Conservation (phyloP, 768 basidiomycete species). For the Termitomyces titanicus region DNA sequence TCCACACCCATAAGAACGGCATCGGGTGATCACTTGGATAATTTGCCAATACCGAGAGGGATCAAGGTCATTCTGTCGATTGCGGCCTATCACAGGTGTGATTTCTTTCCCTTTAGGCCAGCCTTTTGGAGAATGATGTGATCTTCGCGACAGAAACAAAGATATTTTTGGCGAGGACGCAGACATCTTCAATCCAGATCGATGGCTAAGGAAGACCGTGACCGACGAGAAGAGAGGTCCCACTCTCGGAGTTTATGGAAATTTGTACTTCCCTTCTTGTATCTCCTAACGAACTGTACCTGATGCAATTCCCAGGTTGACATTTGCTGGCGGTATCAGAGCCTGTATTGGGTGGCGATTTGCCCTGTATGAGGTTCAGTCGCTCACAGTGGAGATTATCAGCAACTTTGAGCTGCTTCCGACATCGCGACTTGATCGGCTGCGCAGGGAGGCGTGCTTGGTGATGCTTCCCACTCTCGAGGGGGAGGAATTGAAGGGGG, state of each 20-base stretch:
- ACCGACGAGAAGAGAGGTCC: constrained; percentile 33
- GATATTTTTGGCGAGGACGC: constrained; percentile 58
- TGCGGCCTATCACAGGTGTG: constrained; percentile 51
- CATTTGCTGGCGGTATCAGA: constrained; percentile 45
- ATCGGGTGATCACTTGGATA: constrained; percentile 37
- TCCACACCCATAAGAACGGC: constrained; percentile 45
- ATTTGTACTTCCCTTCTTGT: constrained; percentile 32
- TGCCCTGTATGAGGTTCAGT: constrained; percentile 52
- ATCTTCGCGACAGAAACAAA: constrained; percentile 29
- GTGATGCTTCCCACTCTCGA: constrained; percentile 47
- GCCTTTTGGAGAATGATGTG: neutral
- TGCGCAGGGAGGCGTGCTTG: constrained; percentile 42
- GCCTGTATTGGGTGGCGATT: constrained; percentile 51
- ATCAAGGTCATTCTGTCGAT: constrained; percentile 50
- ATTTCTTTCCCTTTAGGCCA: neutral
- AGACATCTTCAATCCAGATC: constrained; percentile 47
- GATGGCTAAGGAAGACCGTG: constrained; percentile 43
- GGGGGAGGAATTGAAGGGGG: constrained; percentile 40
- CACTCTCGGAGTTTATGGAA: constrained; percentile 42
- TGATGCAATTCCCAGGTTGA: constrained; percentile 29
- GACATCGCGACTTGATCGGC: constrained; percentile 33
- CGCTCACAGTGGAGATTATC: constrained; percentile 55
- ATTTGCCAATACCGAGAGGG: constrained; percentile 48
- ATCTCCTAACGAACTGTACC: neutral
- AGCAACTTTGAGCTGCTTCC: constrained; percentile 54